These are phyloP conservation scores for Colletotrichum tabaci DNA, from an alignment of 2,329 filamentous ascomycete species.

Conservation along the genomic window DNA sequence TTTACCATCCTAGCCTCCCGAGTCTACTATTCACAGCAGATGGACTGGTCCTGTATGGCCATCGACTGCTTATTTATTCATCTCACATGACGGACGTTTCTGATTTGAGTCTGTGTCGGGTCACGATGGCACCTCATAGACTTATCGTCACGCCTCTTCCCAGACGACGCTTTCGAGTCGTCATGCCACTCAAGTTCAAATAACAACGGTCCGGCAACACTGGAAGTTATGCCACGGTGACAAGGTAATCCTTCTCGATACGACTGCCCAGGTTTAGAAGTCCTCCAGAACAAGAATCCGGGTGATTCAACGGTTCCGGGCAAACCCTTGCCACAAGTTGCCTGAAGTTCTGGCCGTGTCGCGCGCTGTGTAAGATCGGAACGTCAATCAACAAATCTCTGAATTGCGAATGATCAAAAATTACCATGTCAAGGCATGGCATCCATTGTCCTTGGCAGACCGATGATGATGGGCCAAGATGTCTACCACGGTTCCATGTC, in stretches of 20 bases:
- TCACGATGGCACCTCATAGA: slow-evolving; percentile 19
- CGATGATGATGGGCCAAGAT: slow-evolving; percentile 8
- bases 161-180: slow-evolving; percentile 37
- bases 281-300: slow-evolving; percentile 27
- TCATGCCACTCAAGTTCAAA: slow-evolving; percentile 34
- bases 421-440: slow-evolving; percentile 20
- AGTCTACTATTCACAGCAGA: slow-evolving; percentile 13
- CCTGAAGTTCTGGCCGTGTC: slow-evolving; percentile 25
- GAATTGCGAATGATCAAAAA: slow-evolving; percentile 23
- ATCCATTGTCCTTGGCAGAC: slow-evolving; percentile 19
- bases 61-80: not conserved
- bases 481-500: slow-evolving; percentile 32
- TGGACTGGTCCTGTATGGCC: slow-evolving; percentile 12
- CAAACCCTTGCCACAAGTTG: slow-evolving; percentile 10
- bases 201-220: slow-evolving; percentile 27
- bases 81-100: slow-evolving; percentile 21
- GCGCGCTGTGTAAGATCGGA: slow-evolving; percentile 10
- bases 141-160: slow-evolving; percentile 14
- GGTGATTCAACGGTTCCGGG: slow-evolving; percentile 27
- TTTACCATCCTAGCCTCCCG: not conserved
- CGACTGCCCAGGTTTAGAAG: slow-evolving; percentile 28
- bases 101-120: slow-evolving; percentile 17
- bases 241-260: slow-evolving; percentile 21
- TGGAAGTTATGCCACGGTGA: not conserved
- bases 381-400: slow-evolving; percentile 3